phyloP scores from a whole-genome alignment of 2,329 filamentous ascomycete genomes.

The Monosporascus sp. region DNA sequence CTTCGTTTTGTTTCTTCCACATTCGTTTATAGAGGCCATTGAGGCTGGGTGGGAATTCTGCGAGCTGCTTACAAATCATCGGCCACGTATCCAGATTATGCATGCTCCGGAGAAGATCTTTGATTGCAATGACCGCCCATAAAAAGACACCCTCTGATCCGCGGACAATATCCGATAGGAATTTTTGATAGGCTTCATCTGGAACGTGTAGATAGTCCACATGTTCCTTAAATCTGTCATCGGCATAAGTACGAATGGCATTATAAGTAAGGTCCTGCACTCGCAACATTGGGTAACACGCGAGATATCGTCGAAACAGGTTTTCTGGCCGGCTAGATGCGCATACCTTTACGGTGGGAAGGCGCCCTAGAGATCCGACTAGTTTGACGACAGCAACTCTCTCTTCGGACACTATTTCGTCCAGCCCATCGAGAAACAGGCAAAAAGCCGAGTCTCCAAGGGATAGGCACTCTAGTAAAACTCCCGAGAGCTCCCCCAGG shows the following conservation, averaged over 20 bases:
- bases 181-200: neutral
- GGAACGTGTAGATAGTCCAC: neutral
- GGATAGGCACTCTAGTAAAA: neutral
- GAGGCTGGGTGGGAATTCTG: conserved; percentile 4
- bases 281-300: neutral
- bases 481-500: conserved; percentile 1
- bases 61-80: neutral
- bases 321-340: conserved; percentile 7
- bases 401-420: conserved; percentile 7
- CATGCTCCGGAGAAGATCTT: conserved; percentile 6
- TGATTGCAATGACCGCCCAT: conserved; percentile 5
- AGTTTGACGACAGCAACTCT: neutral
- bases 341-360: conserved; percentile 6
- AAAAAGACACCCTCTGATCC: conserved; percentile 9
- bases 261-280: conserved; percentile 3
- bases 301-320: conserved; percentile 1
- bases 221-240: neutral
- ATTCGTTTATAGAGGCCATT: conserved; percentile 9
- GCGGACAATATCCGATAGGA: neutral
- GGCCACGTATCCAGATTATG: conserved; percentile 5
- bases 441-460: neutral
- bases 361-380: neutral
- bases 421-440: conserved; percentile 10
- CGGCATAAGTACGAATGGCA: conserved; percentile 1
- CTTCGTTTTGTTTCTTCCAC: conserved; percentile 7